Base-by-base conservation (phyloP, 2,329 filamentous ascomycete species). In the Talaromyces sp. region DNA sequence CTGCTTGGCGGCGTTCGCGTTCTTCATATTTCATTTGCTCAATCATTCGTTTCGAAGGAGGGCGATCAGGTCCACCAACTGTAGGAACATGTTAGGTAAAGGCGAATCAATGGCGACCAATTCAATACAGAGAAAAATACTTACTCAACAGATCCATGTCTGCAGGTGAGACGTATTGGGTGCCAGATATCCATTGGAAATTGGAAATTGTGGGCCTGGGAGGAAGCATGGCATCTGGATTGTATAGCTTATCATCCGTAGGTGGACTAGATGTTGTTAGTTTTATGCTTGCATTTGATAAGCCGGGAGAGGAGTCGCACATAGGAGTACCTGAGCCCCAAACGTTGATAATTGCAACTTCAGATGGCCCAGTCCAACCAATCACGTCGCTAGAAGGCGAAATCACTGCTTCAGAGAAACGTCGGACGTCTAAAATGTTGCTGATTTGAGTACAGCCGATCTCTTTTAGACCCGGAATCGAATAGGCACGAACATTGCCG, bases 111-210 rank as follows among this genome's bases (percentile, higher is more conserved):
- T n/a, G 27, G 37, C 31, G 7, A 52, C 9, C 33, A 31, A 35
- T 37, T 16, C 22, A 27, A 9, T 11, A 37, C 22, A 31, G 27
- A 19, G 11, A 39, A 9, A 27, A 64, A 39, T 5, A 64, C 79
- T 70, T 76, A 83, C 82, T 95, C 1, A 99, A 82, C 2, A 97
- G 79, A 73, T 98, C 95, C 73, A 99, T 87, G 72, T 99, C 95
- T 1, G 89, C 84, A 0, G 92, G 90, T 1, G 92, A 92, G 54
- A 99, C 86, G 71, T 96, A 90, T 77, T 97, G 94, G 1, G 94
- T 98, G 3, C 95, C 95, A 0, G 93, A 90, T 61, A 99, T 92
- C 95, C 95, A 99, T 78, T 98, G 93, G 43, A 99, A 79, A 72
- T 96, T 97, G 22, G 91, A 96, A 66, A 99, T 99, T 0, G 93